Percentiles rank a stretch among this genome's conserved stretches.
These are phyloP conservation scores for Phytophthora citrophthora DNA, from an alignment of 352 stramenopile species.

Conservation along the genomic window DNA sequence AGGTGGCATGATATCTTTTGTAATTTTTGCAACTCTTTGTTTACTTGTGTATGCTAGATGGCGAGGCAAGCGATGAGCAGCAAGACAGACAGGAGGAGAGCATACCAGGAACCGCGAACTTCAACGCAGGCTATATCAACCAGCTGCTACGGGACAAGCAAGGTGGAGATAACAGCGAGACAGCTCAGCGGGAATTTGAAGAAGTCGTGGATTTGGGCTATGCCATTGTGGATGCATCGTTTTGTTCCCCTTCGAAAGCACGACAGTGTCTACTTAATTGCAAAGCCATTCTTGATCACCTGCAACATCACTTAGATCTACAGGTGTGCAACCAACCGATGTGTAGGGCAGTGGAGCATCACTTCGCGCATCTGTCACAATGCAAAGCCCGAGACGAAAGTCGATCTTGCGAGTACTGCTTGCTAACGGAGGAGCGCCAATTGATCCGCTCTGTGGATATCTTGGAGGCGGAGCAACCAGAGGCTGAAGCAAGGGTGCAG, in stretches of 20 bases:
- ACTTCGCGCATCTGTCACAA: conserved; percentile 63
- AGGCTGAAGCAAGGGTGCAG: conserved; percentile 62
- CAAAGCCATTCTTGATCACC: conserved; percentile 58
- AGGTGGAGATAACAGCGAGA: conserved; percentile 9
- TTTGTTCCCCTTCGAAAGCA: conserved; percentile 58
- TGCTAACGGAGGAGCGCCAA: conserved; percentile 59
- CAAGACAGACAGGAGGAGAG: conserved; percentile 14
- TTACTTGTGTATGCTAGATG: conserved; percentile 9
- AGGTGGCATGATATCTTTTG: background rate
- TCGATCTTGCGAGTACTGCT: conserved; percentile 60
- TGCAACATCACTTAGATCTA: conserved; percentile 69
- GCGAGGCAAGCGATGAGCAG: conserved; percentile 1
- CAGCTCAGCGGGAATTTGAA: conserved; percentile 44
- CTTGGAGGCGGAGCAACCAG: conserved; percentile 56
- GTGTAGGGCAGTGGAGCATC: conserved; percentile 62
- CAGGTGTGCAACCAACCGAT: conserved; percentile 58
- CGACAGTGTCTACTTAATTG: conserved; percentile 59
- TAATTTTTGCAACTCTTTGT: conserved; percentile 8
- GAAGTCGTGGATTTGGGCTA: conserved; percentile 51
- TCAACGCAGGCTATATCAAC: conserved; percentile 41
- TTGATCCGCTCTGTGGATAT: conserved; percentile 50
- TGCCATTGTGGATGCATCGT: conserved; percentile 67
- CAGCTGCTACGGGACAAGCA: conserved; percentile 37
- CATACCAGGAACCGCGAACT: conserved; percentile 24
- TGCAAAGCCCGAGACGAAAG: conserved; percentile 44